Evolutionary conservation across 176 grass and related monocot genomes (phyloP), one percentile per base, ranked within the genome.

Genomic region (Aegilops bicornis): DNA sequence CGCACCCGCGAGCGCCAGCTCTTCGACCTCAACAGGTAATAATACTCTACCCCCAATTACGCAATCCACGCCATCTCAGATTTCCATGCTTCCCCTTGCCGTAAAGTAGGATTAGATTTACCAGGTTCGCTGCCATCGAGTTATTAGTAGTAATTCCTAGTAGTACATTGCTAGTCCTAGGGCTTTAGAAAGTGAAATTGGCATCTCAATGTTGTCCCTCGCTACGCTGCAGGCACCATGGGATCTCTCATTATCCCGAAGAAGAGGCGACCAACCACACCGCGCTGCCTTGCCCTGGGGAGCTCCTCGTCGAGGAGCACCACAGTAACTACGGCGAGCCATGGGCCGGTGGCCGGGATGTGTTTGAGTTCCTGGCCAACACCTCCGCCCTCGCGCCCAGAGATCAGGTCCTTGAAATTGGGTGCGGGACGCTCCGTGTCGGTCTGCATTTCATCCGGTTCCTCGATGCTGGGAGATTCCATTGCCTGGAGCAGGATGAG

Each of bases 321-420:
- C 96, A 98, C 78, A 98, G 96, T 50, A 98, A 98, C 66, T 98
- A 98, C 31, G 91, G 96, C 4, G 96, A 98, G 61, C 93, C 96
- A 0, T 96, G 96, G 96, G 96, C 96, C 0, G 93, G 96, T 19
- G 96, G 95, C 56, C 93, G 93, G 1, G 91, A 96, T 8, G 84
- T 98, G 22, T 98, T 98, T 2, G 93, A 96, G 70, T 98, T 98
- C 79, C 93, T 98, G 40, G 90, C 92, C 1, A 89, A 91, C 2
- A 79, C 93, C 14, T 80, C 88, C 0, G 81, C 56, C 7, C 93
- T 98, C 37, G 20, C 67, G 2, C 88, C 91, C 20, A 73, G 79
- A 47, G 93, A 94, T 72, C 84, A 79, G 30, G 93, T 98, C 19
- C 80, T 98, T 24, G 96, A 98, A 65, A 95, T 98, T 5, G 96